phyloP scores from a whole-genome alignment of 1,284 basidiomycete genomes.

The Nidula niveotomentosa region DNA sequence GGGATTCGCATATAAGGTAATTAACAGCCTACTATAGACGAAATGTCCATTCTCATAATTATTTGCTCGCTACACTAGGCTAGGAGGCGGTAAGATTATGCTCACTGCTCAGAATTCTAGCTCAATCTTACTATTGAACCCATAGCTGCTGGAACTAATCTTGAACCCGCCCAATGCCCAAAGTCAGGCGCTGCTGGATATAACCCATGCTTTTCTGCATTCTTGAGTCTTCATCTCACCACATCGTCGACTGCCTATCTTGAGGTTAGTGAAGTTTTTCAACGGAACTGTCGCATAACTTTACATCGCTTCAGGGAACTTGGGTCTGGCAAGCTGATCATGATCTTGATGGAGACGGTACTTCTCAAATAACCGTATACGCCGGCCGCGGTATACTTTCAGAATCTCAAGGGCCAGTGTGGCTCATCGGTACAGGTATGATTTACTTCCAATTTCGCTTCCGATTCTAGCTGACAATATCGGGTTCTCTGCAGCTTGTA shows the following conservation, averaged over 20 bases:
- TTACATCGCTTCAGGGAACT: slow-evolving; percentile 38
- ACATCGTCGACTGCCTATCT: slow-evolving; percentile 48
- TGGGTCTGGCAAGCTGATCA: slow-evolving; percentile 87
- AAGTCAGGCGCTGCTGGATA: slow-evolving; percentile 32
- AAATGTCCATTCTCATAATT: slow-evolving; percentile 8
- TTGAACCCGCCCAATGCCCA: slow-evolving; percentile 45
- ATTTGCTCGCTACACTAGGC: slow-evolving; percentile 24
- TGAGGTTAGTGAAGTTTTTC: slow-evolving; percentile 6
- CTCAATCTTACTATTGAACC: not conserved
- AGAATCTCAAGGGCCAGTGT: slow-evolving; percentile 72
- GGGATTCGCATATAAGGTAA: slow-evolving; percentile 69
- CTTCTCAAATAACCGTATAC: slow-evolving; percentile 59
- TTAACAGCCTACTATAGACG: slow-evolving; percentile 1
- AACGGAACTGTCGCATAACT: not conserved
- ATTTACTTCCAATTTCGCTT: not conserved
- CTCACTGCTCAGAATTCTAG: too few relatives aligned
- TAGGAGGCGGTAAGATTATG: not conserved
- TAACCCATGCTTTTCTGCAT: slow-evolving; percentile 54
- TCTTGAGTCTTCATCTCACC: slow-evolving; percentile 65
- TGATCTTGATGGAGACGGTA: slow-evolving; percentile 49
- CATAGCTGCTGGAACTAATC: slow-evolving; percentile 45
- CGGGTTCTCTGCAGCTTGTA: too few relatives aligned
- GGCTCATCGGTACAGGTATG: slow-evolving; percentile 65
- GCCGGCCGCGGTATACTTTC: slow-evolving; percentile 77
- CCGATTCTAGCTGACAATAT: too few relatives aligned